phyloP scores from a whole-genome alignment of 768 basidiomycete genomes.

The Piloderma croceum region DNA sequence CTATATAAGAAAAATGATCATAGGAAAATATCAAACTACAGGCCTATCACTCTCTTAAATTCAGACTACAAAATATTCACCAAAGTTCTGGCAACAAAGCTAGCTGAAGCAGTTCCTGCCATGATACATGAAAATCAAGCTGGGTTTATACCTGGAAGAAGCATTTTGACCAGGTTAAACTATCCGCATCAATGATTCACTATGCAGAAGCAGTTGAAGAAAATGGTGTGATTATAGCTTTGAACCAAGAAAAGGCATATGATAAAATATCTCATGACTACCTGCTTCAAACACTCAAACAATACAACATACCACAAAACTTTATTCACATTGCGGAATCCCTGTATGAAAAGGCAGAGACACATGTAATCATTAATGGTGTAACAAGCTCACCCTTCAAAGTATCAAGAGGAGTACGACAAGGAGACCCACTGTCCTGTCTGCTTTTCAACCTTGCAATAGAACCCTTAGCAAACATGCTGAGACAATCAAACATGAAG shows the following conservation, averaged over 20 bases:
- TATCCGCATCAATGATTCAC: not conserved
- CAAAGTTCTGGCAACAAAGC: slow-evolving; percentile 14
- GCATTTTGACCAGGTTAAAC: slow-evolving; percentile 17
- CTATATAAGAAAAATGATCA: slow-evolving; percentile 27
- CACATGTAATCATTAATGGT: slow-evolving; percentile 12
- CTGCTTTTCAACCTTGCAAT: slow-evolving; percentile 12
- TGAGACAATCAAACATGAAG: slow-evolving; percentile 5
- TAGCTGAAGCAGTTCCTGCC: slow-evolving; percentile 4
- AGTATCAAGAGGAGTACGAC: slow-evolving; percentile 11
- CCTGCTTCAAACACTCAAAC: not conserved
- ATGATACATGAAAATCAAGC: slow-evolving; percentile 20
- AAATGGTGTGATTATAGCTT: not conserved
- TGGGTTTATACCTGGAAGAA: slow-evolving; percentile 19
- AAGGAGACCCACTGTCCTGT: slow-evolving; percentile 15
- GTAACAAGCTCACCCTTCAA: slow-evolving; percentile 9
- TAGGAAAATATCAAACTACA: slow-evolving; percentile 13
- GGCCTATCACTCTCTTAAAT: slow-evolving; percentile 22
- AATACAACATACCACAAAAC: slow-evolving; percentile 1
- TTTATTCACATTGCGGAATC: slow-evolving; percentile 3
- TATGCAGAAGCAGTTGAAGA: not conserved
- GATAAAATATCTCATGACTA: slow-evolving; percentile 12
- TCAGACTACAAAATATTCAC: slow-evolving; percentile 30
- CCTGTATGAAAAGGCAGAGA: slow-evolving; percentile 2
- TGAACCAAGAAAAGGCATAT: slow-evolving; percentile 17
- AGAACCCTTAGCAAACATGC: slow-evolving; percentile 7